Base-by-base conservation (phyloP, 345 rosid genomes). In the Camelina neglecta region DNA sequence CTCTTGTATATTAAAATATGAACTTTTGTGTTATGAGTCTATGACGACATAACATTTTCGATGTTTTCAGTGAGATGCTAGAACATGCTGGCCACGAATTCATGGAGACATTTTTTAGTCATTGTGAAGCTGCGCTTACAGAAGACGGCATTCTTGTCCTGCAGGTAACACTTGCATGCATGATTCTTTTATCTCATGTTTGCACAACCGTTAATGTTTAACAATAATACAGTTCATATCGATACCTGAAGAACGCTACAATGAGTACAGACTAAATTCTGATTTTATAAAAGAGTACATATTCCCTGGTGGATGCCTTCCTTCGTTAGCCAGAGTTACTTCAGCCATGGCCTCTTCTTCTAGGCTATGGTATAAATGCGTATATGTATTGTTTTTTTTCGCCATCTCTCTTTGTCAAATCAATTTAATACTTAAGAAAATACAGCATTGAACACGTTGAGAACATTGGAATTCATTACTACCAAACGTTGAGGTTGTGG, bases 11-110 rank as follows among this genome's bases (percentile, higher is more conserved):
- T 26, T 4, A 26, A 26, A 26, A 26, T 26, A 26, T 26, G 29
- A 26, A 26, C 29, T 2, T 26, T 26, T 26, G 29, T 26, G 29
- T 26, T 26, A 26, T 26, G 29, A 26, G 29, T 26, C 29, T 26
- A 26, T 26, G 29, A 26, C 29, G 29, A 26, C 29, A 26, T 26
- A 26, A 26, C 29, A 26, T 26, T 26, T 26, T 26, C 29, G 29
- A 26, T 26, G 29, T 26, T 39, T 74, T 38, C 88, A 89, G 98
- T 15, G 97, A 88, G 88, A 91, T 93, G 97, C 20, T 91, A 42
- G 97, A 91, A 83, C 81, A 81, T 42, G 96, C 91, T 45, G 97
- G 98, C 11, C 93, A 93, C 29, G 92, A 93, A 42, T 93, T 67
- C 74, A 86, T 93, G 88, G 97, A 88, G 58, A 88, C 76, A 4